A percentile compares a stretch with the other conserved stretches of the same genome.
Evolutionary conservation across 331 rosid genomes (phyloP).

Genomic region (Rhamnella rubrinervis): DNA sequence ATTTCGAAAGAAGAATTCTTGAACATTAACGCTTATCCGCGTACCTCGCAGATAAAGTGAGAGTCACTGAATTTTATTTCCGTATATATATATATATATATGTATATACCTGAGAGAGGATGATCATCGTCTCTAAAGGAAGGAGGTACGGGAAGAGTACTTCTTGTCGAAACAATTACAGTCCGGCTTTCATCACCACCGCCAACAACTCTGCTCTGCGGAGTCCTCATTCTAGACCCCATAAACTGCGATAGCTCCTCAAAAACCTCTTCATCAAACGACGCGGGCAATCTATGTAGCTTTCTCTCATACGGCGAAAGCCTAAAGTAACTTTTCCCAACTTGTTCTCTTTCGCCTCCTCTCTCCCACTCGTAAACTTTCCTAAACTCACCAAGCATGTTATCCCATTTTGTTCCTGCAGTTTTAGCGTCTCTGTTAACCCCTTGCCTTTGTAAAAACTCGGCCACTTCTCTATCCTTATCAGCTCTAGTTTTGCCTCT

Average conservation of each 20-base stretch:
- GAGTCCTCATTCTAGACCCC: constrained; percentile 80
- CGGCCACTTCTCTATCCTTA: constrained; percentile 88
- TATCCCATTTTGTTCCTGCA: constrained; percentile 97
- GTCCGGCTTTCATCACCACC: constrained; percentile 35
- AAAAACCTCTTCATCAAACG: constrained; percentile 94
- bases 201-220: constrained; percentile 41
- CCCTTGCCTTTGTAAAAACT: constrained; percentile 69
- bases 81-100: not conserved
- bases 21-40: too few species aligned
- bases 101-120: constrained; percentile 54
- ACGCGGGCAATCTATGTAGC: constrained; percentile 87
- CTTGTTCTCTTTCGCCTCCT: constrained; percentile 77
- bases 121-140: constrained; percentile 63
- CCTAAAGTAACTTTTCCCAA: constrained; percentile 91
- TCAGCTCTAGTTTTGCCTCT: constrained; percentile 91
- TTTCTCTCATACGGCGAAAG: constrained; percentile 96
- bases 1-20: too few species aligned
- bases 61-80: too few species aligned
- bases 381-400: constrained; percentile 95
- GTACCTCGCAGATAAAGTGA: too few species aligned
- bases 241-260: constrained; percentile 91
- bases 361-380: constrained; percentile 97
- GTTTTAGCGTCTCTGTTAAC: constrained; percentile 81
- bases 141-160: constrained; percentile 55
- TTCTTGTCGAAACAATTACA: constrained; percentile 12